Evolutionary conservation across 768 basidiomycete species (phyloP).

Genomic region (Lyophyllum atratum): DNA sequence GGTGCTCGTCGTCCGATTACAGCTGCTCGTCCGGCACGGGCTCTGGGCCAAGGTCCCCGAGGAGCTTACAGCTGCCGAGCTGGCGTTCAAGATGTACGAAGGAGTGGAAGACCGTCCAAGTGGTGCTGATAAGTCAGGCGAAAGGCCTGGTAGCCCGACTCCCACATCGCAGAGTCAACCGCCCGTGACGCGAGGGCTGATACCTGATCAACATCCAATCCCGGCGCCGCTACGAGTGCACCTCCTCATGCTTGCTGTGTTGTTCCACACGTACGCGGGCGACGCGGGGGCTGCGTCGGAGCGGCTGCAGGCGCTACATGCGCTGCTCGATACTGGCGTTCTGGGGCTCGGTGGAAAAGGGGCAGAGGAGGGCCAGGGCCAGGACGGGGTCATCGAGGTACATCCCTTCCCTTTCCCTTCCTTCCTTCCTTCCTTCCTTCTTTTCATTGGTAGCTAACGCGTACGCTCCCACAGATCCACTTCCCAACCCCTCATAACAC

Average conservation of each 20-base stretch:
- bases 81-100: constrained; percentile 3
- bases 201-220: too few species aligned
- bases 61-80: constrained; percentile 51
- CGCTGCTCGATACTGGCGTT: constrained; percentile 64
- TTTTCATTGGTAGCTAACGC: constrained; percentile 16
- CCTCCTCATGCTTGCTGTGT: constrained; percentile 59
- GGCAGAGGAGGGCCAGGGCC: constrained; percentile 22
- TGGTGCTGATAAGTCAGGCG: too few species aligned
- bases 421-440: not conserved
- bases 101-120: too few species aligned
- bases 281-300: constrained; percentile 45
- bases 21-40: constrained; percentile 53
- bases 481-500: constrained; percentile 24
- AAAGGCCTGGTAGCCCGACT: too few species aligned
- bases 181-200: too few species aligned
- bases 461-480: constrained; percentile 30
- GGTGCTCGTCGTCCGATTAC: constrained; percentile 56
- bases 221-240: constrained; percentile 44
- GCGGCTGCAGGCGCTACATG: constrained; percentile 61
- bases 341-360: constrained; percentile 23
- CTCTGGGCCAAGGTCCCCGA: constrained; percentile 54
- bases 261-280: constrained; percentile 65
- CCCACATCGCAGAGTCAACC: not conserved
- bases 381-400: constrained; percentile 40
- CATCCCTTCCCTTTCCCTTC: not conserved